phyloP scores from a whole-genome alignment of 2,329 filamentous ascomycete genomes.

The Drechslerella dactyloides region DNA sequence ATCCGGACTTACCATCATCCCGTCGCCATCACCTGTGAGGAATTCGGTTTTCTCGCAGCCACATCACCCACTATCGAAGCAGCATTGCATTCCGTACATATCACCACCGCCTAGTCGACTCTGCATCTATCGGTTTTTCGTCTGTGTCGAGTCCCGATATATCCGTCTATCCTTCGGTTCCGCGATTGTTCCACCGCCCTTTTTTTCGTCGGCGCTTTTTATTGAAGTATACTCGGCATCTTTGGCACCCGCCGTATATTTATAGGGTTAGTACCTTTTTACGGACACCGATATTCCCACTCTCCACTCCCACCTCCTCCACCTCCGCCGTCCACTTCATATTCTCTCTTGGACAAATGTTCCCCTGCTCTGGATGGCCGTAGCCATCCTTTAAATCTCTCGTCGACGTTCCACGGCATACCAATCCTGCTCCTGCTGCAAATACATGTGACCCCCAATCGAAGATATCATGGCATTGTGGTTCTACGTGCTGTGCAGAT shows the following conservation, averaged over 20 bases:
- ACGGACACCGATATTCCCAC: conserved; percentile 8
- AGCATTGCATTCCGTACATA: conserved; percentile 5
- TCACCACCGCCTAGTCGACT: background rate
- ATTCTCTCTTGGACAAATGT: conserved; percentile 8
- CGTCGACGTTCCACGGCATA: conserved; percentile 44
- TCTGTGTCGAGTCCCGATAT: conserved; percentile 50
- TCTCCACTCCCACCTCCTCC: background rate
- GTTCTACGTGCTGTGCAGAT: conserved; percentile 17
- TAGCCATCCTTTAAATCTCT: conserved; percentile 28
- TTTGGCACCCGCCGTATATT: conserved; percentile 38
- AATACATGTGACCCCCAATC: conserved; percentile 32
- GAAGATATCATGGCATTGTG: conserved; percentile 20
- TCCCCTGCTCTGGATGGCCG: conserved; percentile 10
- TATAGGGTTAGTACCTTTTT: conserved; percentile 44
- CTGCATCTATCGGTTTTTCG: conserved; percentile 24
- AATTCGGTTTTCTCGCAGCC: conserved; percentile 51
- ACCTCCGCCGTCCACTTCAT: background rate
- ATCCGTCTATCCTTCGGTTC: conserved; percentile 12
- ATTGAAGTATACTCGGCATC: conserved; percentile 15
- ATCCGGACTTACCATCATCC: conserved; percentile 12
- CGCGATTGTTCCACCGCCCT: conserved; percentile 33
- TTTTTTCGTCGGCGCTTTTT: conserved; percentile 29
- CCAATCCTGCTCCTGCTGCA: conserved; percentile 27
- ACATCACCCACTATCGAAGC: background rate
- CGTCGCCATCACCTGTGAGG: conserved; percentile 38